These are phyloP conservation scores for Blastobotrys terrestris DNA, from an alignment of 805 yeast species.

Conservation along the genomic window DNA sequence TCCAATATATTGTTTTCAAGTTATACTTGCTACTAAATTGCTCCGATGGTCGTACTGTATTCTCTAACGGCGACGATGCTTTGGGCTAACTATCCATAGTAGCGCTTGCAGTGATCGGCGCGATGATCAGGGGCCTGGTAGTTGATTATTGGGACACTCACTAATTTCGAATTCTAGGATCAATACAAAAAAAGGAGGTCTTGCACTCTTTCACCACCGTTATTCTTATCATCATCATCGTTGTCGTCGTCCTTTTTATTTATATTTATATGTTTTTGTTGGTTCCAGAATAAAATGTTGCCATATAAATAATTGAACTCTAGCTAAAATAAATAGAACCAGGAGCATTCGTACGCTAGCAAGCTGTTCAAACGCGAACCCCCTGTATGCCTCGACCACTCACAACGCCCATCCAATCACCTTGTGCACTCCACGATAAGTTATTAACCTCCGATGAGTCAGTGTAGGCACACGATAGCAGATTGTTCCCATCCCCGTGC, in stretches of 20 bases:
- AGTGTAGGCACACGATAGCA: conserved; percentile 40
- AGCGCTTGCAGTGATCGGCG: background rate
- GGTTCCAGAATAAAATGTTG: no score
- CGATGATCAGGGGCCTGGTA: background rate
- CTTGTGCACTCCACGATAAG: conserved; percentile 64
- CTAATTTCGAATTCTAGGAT: no score
- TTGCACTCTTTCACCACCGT: no score
- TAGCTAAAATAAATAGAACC: no score
- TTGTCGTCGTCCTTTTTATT: background rate
- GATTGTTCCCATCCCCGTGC: conserved; percentile 39
- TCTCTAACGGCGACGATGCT: no score
- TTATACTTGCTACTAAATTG: background rate
- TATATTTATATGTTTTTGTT: background rate
- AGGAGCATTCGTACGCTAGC: no score
- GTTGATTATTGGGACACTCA: background rate
- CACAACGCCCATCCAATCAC: conserved; percentile 77
- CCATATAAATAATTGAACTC: no score
- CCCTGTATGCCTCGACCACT: conserved; percentile 66
- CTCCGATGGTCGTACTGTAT: background rate
- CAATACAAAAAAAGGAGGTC: no score
- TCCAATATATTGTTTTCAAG: background rate
- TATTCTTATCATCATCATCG: no score
- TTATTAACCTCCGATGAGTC: conserved; percentile 71
- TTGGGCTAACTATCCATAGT: no score
- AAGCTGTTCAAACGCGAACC: conserved; percentile 26